phyloP scores from a whole-genome alignment of 441 rosid genomes.

The Pelargonium cotyledonis region DNA sequence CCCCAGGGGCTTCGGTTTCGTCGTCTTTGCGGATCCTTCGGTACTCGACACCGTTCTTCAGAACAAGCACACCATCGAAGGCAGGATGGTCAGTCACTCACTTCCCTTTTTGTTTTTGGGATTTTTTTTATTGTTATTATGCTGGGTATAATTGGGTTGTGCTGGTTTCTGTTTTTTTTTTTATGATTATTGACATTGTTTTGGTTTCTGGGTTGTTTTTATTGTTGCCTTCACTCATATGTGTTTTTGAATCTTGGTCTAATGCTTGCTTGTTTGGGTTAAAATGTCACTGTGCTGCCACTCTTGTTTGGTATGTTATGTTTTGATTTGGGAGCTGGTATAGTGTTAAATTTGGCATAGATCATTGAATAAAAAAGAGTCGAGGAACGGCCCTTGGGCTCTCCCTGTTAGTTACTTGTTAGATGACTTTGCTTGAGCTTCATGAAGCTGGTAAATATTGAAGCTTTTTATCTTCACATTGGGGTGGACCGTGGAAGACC shows the following conservation, averaged over 20 bases:
- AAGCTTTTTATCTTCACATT: too few relatives aligned
- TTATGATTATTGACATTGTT: background rate
- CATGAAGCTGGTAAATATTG: too few relatives aligned
- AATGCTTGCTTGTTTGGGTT: too few relatives aligned
- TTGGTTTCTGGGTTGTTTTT: background rate
- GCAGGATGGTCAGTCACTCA: slow-evolving; percentile 48
- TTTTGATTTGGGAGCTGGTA: background rate
- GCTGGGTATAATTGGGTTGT: background rate
- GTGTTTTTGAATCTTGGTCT: background rate
- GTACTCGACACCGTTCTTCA: slow-evolving; percentile 72
- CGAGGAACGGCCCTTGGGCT: background rate
- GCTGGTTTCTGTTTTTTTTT: slow-evolving; percentile 3
- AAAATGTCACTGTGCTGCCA: too few relatives aligned
- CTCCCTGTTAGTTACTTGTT: background rate
- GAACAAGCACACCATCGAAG: slow-evolving; percentile 77
- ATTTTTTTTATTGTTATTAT: background rate
- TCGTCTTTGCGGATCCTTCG: slow-evolving; percentile 68
- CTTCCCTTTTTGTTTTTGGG: background rate
- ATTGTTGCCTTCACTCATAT: background rate
- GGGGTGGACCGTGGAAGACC: too few relatives aligned
- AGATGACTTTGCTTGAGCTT: too few relatives aligned
- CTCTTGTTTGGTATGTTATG: background rate
- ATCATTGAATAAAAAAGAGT: background rate
- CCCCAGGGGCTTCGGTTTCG: slow-evolving; percentile 89
- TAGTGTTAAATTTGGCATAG: background rate